A percentile compares a stretch with the other conserved stretches of the same genome.
These are phyloP conservation scores for Scedosporium aurantiacum DNA, from an alignment of 2,329 filamentous ascomycete genomes.

Conservation along the genomic window DNA sequence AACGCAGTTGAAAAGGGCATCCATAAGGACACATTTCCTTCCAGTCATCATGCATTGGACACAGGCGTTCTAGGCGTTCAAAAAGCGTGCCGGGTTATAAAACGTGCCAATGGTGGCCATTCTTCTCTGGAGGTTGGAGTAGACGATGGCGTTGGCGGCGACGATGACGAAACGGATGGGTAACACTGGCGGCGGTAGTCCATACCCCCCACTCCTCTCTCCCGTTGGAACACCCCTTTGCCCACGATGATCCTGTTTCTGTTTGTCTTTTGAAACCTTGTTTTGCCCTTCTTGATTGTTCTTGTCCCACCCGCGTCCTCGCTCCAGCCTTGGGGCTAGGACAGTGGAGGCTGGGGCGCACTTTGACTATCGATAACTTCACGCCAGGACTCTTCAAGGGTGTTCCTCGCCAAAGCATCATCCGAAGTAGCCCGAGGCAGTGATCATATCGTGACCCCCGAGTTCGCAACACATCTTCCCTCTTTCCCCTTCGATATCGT, in stretches of 20 bases:
- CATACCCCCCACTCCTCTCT: slow-evolving; percentile 25
- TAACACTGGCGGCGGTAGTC: slow-evolving; percentile 47
- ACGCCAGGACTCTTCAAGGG: no score
- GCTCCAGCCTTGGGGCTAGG: no score
- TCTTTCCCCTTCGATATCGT: neutral
- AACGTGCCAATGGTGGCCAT: slow-evolving; percentile 16
- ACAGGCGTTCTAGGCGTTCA: slow-evolving; percentile 41
- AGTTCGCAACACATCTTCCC: neutral
- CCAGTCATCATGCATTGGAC: slow-evolving; percentile 25
- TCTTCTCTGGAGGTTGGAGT: slow-evolving; percentile 21
- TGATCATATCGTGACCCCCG: no score
- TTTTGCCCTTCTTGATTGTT: neutral
- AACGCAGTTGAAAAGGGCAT: slow-evolving; percentile 41
- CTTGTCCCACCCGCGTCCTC: no score
- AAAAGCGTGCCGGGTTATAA: slow-evolving; percentile 24
- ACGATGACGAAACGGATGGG: slow-evolving; percentile 57
- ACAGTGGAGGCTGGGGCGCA: no score
- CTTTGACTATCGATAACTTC: no score
- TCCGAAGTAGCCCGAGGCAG: no score
- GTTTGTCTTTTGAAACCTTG: neutral
- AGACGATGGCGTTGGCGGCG: slow-evolving; percentile 40
- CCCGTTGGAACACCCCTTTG: neutral
- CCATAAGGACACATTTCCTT: slow-evolving; percentile 14
- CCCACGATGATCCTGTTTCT: neutral
- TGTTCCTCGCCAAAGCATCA: no score